Conservation (phyloP, 2,329 filamentous ascomycete species). For the Daldinia sp. region DNA sequence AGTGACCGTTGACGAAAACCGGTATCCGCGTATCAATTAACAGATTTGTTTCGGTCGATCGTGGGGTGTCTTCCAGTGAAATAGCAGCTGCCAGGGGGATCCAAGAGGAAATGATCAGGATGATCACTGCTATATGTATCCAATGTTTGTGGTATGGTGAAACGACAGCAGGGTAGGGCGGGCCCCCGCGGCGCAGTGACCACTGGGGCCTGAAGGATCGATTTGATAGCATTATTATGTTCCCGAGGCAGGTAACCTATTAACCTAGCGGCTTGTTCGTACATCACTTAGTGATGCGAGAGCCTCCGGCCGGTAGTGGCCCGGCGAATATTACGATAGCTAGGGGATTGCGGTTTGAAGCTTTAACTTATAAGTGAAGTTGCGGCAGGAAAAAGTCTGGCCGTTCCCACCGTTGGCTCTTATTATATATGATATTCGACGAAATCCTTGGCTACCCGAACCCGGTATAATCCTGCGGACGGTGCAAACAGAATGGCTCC, state of each 20-base stretch:
- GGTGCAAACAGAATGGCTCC: slow-evolving; percentile 13
- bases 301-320: slow-evolving; percentile 21
- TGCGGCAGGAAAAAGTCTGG: slow-evolving; percentile 6
- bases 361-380: background rate
- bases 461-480: slow-evolving; percentile 20
- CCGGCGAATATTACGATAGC: slow-evolving; percentile 13
- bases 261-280: slow-evolving; percentile 37
- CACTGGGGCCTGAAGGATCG: slow-evolving; percentile 29
- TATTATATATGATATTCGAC: slow-evolving; percentile 35
- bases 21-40: slow-evolving; percentile 50
- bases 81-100: slow-evolving; percentile 40
- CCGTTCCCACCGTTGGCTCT: slow-evolving; percentile 12
- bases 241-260: slow-evolving; percentile 39
- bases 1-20: slow-evolving; percentile 47
- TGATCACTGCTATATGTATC: slow-evolving; percentile 45
- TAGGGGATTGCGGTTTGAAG: slow-evolving; percentile 5
- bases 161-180: slow-evolving; percentile 39
- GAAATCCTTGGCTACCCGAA: slow-evolving; percentile 8
- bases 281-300: slow-evolving; percentile 38
- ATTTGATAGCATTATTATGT: slow-evolving; percentile 31
- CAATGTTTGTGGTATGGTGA: slow-evolving; percentile 38
- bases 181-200: slow-evolving; percentile 34
- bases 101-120: slow-evolving; percentile 45
- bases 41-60: slow-evolving; percentile 45
- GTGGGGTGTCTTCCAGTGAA: slow-evolving; percentile 39